Conservation (phyloP, 176 grass and related monocot genomes). For the Stipa capillata region DNA sequence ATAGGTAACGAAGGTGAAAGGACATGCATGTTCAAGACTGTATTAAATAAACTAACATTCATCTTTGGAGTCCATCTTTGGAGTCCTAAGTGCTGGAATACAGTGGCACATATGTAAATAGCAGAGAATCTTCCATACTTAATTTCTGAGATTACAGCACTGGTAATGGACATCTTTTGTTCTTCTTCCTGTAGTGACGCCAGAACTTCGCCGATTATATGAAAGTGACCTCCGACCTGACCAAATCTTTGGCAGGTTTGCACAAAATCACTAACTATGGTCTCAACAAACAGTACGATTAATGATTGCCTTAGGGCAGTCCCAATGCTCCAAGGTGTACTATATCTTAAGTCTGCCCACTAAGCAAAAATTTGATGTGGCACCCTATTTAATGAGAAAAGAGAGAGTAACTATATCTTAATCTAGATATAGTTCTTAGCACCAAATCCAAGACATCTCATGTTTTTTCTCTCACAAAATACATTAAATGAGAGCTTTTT, state of each 20-base stretch:
- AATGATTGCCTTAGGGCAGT: constrained; percentile 30
- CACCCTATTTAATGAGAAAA: too few relatives aligned
- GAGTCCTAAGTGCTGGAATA: too few relatives aligned
- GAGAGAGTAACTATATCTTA: too few relatives aligned
- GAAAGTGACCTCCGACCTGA: constrained; percentile 40
- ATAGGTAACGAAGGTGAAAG: not conserved
- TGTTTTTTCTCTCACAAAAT: too few relatives aligned
- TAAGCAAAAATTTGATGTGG: too few relatives aligned
- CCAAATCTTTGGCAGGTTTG: constrained; percentile 26
- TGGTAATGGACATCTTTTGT: not conserved
- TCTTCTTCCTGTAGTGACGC: constrained; percentile 1
- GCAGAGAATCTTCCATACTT: not conserved
- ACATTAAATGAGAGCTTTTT: too few relatives aligned
- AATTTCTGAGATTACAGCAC: not conserved
- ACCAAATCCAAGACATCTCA: too few relatives aligned
- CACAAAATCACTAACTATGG: constrained; percentile 27
- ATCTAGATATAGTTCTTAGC: too few relatives aligned
- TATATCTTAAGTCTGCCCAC: too few relatives aligned
- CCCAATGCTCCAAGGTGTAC: too few relatives aligned
- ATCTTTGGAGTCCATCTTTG: not conserved
- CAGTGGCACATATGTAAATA: not conserved
- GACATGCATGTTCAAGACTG: not conserved
- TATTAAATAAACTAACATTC: not conserved
- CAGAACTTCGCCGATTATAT: constrained; percentile 15
- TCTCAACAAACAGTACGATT: not conserved